Conservation (phyloP, 768 basidiomycete species). For the Mycena leptocephala region DNA sequence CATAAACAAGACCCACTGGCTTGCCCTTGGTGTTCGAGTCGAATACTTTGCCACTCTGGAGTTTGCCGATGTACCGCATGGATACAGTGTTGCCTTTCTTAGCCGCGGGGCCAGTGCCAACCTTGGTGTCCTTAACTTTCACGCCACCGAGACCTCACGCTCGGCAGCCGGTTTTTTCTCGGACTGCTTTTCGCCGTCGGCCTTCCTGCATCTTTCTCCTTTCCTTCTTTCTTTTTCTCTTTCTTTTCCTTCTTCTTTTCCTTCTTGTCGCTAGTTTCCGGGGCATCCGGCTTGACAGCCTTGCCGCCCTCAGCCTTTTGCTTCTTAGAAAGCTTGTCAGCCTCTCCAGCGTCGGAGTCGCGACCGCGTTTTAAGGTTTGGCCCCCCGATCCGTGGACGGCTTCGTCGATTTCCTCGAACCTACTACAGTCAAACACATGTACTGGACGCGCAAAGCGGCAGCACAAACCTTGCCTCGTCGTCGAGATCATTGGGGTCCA, state of each 20-base stretch:
- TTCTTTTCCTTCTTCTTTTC: constrained; percentile 78
- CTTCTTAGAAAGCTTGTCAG: constrained; percentile 33
- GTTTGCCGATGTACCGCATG: constrained; percentile 96
- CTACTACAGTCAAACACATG: constrained; percentile 60
- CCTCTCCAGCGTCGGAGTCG: constrained; percentile 67
- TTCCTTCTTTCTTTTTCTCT: constrained; percentile 82
- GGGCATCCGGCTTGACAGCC: constrained; percentile 31
- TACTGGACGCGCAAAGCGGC: background rate
- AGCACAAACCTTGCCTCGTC: constrained; percentile 68
- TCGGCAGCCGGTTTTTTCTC: constrained; percentile 45
- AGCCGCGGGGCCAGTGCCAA: constrained; percentile 88
- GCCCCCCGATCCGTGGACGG: constrained; percentile 48
- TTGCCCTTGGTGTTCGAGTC: constrained; percentile 90
- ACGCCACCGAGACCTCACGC: constrained; percentile 79
- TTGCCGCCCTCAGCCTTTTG: constrained; percentile 40
- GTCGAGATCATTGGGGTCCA: constrained; percentile 74
- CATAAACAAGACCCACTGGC: constrained; percentile 69
- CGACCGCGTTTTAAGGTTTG: constrained; percentile 80
- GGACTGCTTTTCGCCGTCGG: constrained; percentile 57
- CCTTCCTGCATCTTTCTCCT: constrained; percentile 64
- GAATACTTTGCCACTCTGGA: constrained; percentile 82
- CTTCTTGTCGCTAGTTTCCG: constrained; percentile 49
- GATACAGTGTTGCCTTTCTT: constrained; percentile 88
- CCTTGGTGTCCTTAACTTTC: constrained; percentile 81
- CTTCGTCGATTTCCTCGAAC: constrained; percentile 80